A percentile compares a stretch with the other conserved stretches of the same genome.
These are phyloP conservation scores for Cladosporium velox DNA, from an alignment of 2,329 filamentous ascomycete genomes.

Conservation along the genomic window DNA sequence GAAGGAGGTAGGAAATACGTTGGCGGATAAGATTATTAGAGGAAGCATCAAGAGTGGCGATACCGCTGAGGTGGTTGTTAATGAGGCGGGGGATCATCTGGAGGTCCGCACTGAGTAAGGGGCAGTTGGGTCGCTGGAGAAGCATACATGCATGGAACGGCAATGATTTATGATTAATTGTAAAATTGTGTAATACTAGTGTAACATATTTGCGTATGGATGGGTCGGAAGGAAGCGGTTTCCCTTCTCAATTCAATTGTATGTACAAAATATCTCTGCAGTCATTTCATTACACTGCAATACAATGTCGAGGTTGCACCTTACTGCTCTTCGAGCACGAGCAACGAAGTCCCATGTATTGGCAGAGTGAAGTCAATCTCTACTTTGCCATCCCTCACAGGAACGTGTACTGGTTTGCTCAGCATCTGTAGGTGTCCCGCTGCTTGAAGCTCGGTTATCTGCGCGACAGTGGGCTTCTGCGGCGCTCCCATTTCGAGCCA, in stretches of 20 bases:
- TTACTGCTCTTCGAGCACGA: not conserved
- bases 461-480: not conserved
- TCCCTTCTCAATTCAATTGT: not conserved
- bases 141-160: conserved; percentile 3
- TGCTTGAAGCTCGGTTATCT: not conserved
- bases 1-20: conserved; percentile 82
- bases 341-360: not conserved
- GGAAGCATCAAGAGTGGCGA: conserved; percentile 78
- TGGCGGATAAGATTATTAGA: conserved; percentile 90
- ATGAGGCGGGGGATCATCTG: conserved; percentile 53
- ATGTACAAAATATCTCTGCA: not conserved
- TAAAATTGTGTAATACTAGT: conserved; percentile 18
- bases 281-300: too few species aligned
- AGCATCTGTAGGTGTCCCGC: not conserved
- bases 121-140: not conserved
- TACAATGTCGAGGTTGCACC: not conserved
- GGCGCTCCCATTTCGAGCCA: not conserved
- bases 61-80: conserved; percentile 68
- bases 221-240: not conserved
- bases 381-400: not conserved
- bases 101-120: conserved; percentile 29
- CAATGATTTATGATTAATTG: conserved; percentile 16
- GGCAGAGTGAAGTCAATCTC: not conserved
- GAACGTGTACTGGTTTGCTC: not conserved
- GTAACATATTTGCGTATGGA: conserved; percentile 2